These are phyloP conservation scores for Cytospora schulzeri DNA, from an alignment of 2,329 filamentous ascomycete species.

Conservation along the genomic window DNA sequence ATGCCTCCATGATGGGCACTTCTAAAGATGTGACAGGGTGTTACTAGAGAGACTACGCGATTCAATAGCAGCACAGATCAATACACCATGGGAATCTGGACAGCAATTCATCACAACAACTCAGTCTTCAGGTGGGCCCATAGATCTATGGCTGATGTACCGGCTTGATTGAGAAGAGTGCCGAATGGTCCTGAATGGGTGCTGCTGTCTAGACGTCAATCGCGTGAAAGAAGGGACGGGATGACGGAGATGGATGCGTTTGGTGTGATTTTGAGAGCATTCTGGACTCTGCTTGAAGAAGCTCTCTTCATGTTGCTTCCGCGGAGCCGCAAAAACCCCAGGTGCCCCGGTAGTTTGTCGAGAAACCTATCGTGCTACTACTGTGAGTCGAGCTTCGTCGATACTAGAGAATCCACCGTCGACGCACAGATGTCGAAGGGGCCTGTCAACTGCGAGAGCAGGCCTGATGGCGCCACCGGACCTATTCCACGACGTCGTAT, in stretches of 20 bases:
- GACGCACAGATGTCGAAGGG: conserved; percentile 3
- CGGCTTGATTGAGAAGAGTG: neutral
- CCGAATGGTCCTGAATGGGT: neutral
- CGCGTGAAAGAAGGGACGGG: neutral
- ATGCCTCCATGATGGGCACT: neutral
- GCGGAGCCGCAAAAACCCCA: neutral
- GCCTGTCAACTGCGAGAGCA: neutral
- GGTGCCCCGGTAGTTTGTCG: neutral
- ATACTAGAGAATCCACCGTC: conserved; percentile 2
- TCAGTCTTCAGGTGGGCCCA: neutral
- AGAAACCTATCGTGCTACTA: neutral
- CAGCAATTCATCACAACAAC: neutral
- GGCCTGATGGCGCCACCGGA: neutral
- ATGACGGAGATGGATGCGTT: no score
- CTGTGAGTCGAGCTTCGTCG: neutral
- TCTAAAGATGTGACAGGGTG: conserved; percentile 8
- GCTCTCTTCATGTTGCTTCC: neutral
- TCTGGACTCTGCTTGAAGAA: no score
- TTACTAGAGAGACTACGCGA: conserved; percentile 4
- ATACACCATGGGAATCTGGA: neutral
- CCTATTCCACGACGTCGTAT: neutral
- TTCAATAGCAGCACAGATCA: neutral
- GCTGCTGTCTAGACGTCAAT: neutral
- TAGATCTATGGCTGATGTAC: neutral
- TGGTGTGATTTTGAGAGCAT: no score